phyloP scores from a whole-genome alignment of 768 basidiomycete genomes.

The Cyathus striatus region DNA sequence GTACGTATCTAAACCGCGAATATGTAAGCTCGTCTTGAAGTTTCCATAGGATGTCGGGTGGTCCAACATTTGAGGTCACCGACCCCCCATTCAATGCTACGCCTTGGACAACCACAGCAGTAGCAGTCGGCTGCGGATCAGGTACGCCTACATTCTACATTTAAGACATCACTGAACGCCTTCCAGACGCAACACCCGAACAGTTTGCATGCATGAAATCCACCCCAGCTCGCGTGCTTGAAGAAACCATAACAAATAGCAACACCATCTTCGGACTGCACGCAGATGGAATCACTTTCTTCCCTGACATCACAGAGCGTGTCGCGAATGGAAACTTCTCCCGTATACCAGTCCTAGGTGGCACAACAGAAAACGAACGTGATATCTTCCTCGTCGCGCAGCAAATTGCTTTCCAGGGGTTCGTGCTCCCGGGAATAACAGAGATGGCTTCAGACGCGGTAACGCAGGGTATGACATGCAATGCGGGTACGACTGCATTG shows the following conservation, averaged over 20 bases:
- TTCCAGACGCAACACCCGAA: conserved; percentile 14
- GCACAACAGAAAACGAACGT: conserved; percentile 26
- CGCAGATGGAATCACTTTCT: conserved; percentile 30
- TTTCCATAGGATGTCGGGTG: conserved; percentile 4
- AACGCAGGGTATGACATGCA: conserved; percentile 28
- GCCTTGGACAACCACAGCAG: conserved; percentile 24
- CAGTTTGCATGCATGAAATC: conserved; percentile 32
- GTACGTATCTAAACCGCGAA: conserved; percentile 10
- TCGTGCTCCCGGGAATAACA: conserved; percentile 21
- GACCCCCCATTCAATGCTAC: conserved; percentile 9
- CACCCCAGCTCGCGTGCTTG: conserved; percentile 21
- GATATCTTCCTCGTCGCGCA: conserved; percentile 26
- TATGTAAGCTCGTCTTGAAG: background rate
- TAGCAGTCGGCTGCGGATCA: conserved; percentile 24
- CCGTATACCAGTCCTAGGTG: conserved; percentile 22
- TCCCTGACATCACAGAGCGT: conserved; percentile 20
- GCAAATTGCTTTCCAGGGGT: conserved; percentile 18
- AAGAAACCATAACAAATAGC: conserved; percentile 24
- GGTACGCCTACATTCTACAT: conserved; percentile 11
- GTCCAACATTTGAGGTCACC: no score
- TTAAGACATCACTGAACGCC: conserved; percentile 2
- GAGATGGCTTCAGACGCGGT: conserved; percentile 20
- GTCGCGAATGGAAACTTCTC: conserved; percentile 22
- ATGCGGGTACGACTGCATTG: conserved; percentile 16
- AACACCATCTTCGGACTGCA: conserved; percentile 20